Percentiles rank a stretch among this genome's conserved stretches.
phyloP scores from a whole-genome alignment of 1,284 basidiomycete genomes.

The Gymnopus androsaceus region DNA sequence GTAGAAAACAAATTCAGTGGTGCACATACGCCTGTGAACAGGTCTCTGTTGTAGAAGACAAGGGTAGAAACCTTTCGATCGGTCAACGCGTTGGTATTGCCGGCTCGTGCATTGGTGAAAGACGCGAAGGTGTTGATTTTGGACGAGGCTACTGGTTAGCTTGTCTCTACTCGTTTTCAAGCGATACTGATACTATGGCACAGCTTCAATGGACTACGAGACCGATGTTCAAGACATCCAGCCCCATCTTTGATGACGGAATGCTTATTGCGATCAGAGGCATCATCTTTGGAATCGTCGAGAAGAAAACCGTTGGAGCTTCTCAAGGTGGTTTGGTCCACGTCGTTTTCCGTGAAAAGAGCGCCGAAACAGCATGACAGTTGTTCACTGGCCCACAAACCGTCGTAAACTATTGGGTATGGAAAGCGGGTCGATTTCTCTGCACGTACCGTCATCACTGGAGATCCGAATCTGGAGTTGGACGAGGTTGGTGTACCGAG shows the following conservation, averaged over 20 bases:
- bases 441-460: conserved; percentile 98
- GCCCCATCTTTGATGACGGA: too few species aligned
- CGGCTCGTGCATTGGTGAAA: conserved; percentile 82
- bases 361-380: too few species aligned
- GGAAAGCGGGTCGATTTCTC: conserved; percentile 99
- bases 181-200: background rate
- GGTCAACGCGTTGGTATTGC: conserved; percentile 79
- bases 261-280: too few species aligned
- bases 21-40: conserved; percentile 46
- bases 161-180: conserved; percentile 9
- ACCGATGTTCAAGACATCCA: conserved; percentile 87
- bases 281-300: too few species aligned
- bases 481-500: conserved; percentile 99
- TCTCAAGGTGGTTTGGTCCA: too few species aligned
- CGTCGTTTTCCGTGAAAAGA: too few species aligned
- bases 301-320: too few species aligned
- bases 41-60: conserved; percentile 79
- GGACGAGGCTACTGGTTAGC: conserved; percentile 70
- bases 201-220: conserved; percentile 78
- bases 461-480: conserved; percentile 95
- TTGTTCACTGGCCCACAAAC: too few species aligned
- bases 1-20: conserved; percentile 83
- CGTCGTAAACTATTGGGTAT: too few species aligned
- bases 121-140: conserved; percentile 76
- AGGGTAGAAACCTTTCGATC: conserved; percentile 81